phyloP scores from a whole-genome alignment of 75 land plant genomes.

The Pinus tabuliformis region DNA sequence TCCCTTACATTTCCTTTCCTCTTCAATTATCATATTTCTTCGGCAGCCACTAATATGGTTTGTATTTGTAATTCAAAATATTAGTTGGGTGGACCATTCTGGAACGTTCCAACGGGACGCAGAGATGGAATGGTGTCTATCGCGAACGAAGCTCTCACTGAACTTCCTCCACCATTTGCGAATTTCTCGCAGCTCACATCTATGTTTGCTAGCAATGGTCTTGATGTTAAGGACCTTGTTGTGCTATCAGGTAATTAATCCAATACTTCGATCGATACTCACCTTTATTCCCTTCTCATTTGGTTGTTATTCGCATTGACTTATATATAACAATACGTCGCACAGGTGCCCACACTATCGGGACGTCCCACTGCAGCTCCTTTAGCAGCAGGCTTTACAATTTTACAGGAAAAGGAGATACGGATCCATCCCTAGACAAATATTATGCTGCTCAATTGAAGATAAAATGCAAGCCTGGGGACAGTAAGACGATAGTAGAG shows the following conservation, averaged over 20 bases:
- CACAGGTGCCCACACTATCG: no score
- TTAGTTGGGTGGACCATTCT: slow-evolving; percentile 14
- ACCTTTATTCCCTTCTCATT: no score
- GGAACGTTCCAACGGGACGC: slow-evolving; percentile 37
- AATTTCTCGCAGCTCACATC: slow-evolving; percentile 17
- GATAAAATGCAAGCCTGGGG: slow-evolving; percentile 28
- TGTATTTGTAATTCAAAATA: no score
- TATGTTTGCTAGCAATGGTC: slow-evolving; percentile 5
- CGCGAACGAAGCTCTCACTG: slow-evolving; percentile 8
- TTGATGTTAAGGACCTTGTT: no score
- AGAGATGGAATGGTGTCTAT: slow-evolving; percentile 37
- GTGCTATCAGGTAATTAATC: no score
- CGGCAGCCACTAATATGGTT: no score
- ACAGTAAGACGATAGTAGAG: slow-evolving; percentile 27
- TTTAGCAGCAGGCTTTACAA: slow-evolving; percentile 42
- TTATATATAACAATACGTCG: no score
- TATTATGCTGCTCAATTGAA: slow-evolving; percentile 34
- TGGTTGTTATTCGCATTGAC: no score
- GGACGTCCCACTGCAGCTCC: no score
- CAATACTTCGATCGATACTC: no score
- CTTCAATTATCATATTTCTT: no score
- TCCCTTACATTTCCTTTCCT: no score
- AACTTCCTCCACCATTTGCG: slow-evolving; percentile 25
- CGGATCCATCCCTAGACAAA: slow-evolving; percentile 45
- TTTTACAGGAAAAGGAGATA: slow-evolving; percentile 44